Base-by-base conservation (phyloP, 2,329 filamentous ascomycete species). In the Capronia coronata region DNA sequence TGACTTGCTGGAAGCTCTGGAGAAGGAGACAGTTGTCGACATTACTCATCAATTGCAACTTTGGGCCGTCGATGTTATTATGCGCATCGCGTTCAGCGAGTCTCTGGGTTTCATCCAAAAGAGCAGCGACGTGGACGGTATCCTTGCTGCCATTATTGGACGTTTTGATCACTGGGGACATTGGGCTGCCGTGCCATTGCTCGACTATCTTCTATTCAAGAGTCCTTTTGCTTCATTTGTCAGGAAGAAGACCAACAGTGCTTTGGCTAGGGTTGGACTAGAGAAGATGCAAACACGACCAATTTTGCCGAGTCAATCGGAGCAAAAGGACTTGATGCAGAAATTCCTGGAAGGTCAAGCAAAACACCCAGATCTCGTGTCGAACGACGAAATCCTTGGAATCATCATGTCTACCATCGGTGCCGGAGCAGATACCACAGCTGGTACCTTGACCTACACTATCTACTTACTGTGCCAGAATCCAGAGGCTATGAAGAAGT, bases 381-480 rank as follows among this genome's bases (percentile, higher is more conserved):
- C 38, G 2, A 11, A 44, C 9, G 40, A 44, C 25, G 39, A 45
- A n/a, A 34, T 52, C 21, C 38, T 52, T 7, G 49, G 49, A n/a
- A 39, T 49, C 22, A 44, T 49, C 29, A 52, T 52, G 45, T 52
- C 49, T 2, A 53, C 41, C 13, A 49, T 53, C 75, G 47, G 76
- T 86, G 86, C 86, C 0, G 85, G 86, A 2, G 84, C 79, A 1
- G 86, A 91, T 66, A 90, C 86, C 0, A 90, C 86, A 0, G 85
- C 83, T 27, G 88, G 89, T 61, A 80, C 77, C 2, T 73, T 89
- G 0, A 77, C 78, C 5, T 66, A 75, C 74, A 30, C 54, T 1
- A 53, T 59, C 8, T 66, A 58, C 40, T 61, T 60, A 25, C 57
- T 66, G 7, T 51, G 60, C 25, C 52, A 55, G 23, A 45, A 60